A percentile compares a stretch with the other conserved stretches of the same genome.
phyloP scores from a whole-genome alignment of 495 filamentous ascomycete species.

The Aspergillus steynii region DNA sequence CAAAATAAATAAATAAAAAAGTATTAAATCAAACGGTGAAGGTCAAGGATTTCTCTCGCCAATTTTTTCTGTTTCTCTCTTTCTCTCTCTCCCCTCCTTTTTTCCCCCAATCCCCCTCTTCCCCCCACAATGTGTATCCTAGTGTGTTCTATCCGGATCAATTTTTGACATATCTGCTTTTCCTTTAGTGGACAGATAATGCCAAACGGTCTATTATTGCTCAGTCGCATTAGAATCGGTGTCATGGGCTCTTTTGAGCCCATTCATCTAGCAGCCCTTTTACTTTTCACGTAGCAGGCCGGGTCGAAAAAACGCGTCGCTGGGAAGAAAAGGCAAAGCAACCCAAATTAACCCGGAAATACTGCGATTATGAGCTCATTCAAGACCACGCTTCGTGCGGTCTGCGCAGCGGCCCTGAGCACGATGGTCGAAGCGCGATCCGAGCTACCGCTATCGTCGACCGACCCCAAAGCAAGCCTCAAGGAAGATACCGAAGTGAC shows the following conservation, averaged over 20 bases:
- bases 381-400: background rate
- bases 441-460: slow-evolving; percentile 10
- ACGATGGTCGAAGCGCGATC: slow-evolving; percentile 12
- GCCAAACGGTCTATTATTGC: too few species aligned
- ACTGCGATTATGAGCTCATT: background rate
- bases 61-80: too few species aligned
- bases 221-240: too few species aligned
- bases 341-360: too few species aligned
- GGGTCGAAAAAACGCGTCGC: background rate
- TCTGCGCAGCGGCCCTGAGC: background rate
- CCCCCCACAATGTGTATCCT: background rate
- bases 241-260: background rate
- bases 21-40: background rate
- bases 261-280: background rate
- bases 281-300: background rate
- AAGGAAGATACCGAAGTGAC: slow-evolving; percentile 18
- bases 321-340: too few species aligned
- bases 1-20: background rate
- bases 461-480: slow-evolving; percentile 12
- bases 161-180: too few species aligned
- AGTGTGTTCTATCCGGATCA: too few species aligned
- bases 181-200: too few species aligned
- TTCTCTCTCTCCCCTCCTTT: background rate
- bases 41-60: background rate
- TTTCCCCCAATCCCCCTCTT: too few species aligned